Base-by-base conservation (phyloP, 2,329 filamentous ascomycete genomes). In the Calonectria pauciramosa region DNA sequence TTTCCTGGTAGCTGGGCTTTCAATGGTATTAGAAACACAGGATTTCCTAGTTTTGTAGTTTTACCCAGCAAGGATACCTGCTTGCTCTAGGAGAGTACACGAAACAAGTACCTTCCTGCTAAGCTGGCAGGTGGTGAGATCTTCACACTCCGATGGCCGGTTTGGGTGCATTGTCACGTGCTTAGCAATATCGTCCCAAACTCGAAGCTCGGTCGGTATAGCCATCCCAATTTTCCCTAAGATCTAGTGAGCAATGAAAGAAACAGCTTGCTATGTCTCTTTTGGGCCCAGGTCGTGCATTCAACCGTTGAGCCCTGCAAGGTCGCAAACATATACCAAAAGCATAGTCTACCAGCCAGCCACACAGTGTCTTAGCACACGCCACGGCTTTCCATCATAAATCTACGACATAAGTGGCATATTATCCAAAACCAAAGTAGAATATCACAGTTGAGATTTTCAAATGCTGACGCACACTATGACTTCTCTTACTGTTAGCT, bases 151-250 rank as follows among this genome's bases (percentile, higher is more conserved):
- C 32, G 32, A 38, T n/a, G 26, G 9, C 51, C 23, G 30, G 14
- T 54, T 28, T 32, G 10, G 11, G 26, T 49, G 11, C 44, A 28
- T 63, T 32, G 51, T 70, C 68, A 70, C 68, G 68, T 70, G 68
- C 47, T 32, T 34, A n/a, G 23, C 18, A 23, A 51, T 32, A 23
- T 11, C 10, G 23, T 65, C 44, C 68, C 68, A 32, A 54, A 54
- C 23, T 65, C 54, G 59, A 56, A 52, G 64, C 18, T 30, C 28
- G 54, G 56, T 5, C 10, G 16, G 16, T 10, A 70, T 28, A 26
- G 3, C 30, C 56, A 64, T 44, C 47, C 47, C 59, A 47, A 34
- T 70, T 65, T 70, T 70, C 47, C 44, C 68, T 47, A 34, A 26
- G 56, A 20, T 34, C 6, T 41, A 34, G 20, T 16, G 23, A 6